Evolutionary conservation across 306 rosid genomes (phyloP), one percentile per base, ranked within the genome.

Genomic region (Cercis canadensis): DNA sequence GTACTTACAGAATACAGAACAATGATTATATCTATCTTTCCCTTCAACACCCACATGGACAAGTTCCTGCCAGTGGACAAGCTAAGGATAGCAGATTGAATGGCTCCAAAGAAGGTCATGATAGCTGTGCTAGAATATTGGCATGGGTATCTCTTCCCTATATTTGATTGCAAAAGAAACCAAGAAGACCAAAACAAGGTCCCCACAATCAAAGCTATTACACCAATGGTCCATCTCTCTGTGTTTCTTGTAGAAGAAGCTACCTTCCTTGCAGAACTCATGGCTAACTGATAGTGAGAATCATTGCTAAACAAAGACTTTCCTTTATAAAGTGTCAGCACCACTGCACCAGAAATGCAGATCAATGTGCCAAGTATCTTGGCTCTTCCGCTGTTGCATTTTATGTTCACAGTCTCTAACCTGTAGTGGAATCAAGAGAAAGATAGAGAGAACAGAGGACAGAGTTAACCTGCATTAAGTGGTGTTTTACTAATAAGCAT

Each of bases 51-150:
- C 98, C 98, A 93, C 10, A 77, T 67, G 24, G 96, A 90, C 55
- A 81, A 70, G 69, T 79, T 72, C 17, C 57, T 74, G 19, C 80
- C 56, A 14, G 82, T 84, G 74, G 79, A 76, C 5, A 90, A 73
- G 73, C 89, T 79, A 52, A 93, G 74, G 10, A 84, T 67, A 72
- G 90, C 89, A 8, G 96, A 85, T 74, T 93, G 97, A 78, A 88
- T 72, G 74, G 96, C 92, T 21, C 92, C 98, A 41, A 93, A 88
- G 87, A 86, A 89, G 63, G 85, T 77, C 97, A 93, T 90, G 67
- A 90, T 85, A 43, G 94, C 95, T 17, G 96, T 90, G 86, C 92
- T 90, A 17, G 96, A 87, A 67, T 88, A 93, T 71, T 93, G 88
- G 47, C 87, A 90, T 2, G 98, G 98, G 34, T 75, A 93, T 31